Percentiles rank a stretch among this genome's conserved stretches.
Evolutionary conservation across 129 eudicot species (phyloP).

Genomic region (Heracleum sosnowskyi): DNA sequence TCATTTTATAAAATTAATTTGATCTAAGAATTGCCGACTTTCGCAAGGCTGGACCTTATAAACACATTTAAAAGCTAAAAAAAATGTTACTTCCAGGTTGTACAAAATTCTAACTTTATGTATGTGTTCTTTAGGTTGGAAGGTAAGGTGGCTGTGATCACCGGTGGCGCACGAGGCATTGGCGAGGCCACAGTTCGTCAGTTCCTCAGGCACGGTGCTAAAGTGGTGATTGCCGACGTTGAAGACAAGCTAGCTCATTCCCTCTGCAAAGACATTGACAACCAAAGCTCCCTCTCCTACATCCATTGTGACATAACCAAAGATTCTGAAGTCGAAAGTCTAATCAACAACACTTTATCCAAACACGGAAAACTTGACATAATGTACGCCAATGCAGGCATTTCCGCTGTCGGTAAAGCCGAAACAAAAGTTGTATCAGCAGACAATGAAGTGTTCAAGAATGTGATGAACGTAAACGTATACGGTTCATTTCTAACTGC

Average conservation of each 20-base stretch:
- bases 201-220: conserved; percentile 5
- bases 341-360: background rate
- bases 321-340: background rate
- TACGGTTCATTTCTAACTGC: background rate
- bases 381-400: conserved; percentile 1
- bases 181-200: background rate
- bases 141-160: conserved; percentile 2
- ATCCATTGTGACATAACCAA: background rate
- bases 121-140: background rate
- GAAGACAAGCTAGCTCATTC: background rate
- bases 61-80: too few species aligned
- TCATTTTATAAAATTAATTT: too few species aligned
- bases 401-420: background rate
- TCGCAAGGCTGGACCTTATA: too few species aligned
- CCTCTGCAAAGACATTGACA: background rate
- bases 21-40: too few species aligned
- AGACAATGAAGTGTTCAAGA: background rate
- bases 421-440: background rate
- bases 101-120: too few species aligned
- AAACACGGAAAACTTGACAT: conserved; percentile 6
- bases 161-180: background rate
- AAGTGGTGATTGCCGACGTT: background rate
- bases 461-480: background rate
- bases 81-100: too few species aligned
- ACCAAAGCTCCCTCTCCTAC: background rate